Evolutionary conservation across 805 yeast species (phyloP), one percentile per base, ranked within the genome.

Genomic region (Saturnispora quitensis): DNA sequence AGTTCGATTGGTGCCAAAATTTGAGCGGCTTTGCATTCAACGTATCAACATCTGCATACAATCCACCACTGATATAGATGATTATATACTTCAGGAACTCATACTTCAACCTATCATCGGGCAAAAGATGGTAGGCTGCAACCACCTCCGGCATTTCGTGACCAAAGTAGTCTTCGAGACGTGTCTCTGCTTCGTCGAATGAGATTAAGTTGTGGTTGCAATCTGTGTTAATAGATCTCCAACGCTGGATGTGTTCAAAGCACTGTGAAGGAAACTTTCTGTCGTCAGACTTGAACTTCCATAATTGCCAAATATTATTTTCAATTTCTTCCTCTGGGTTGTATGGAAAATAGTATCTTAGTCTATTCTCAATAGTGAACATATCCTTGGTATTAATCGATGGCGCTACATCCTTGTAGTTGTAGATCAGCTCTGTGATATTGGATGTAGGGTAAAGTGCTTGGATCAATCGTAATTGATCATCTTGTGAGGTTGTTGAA

Each of bases 1-100:
- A 47, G 22, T 43, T 47, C 10, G 68, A 61, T 36, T 59, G 54
- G 48, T 60, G 59, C 70, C 70, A 67, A 51, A 46, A 59, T 54
- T 55, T 61, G 20, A 67, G 50, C 1, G 82, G 82, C 53, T 73
- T 79, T 49, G 75, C 69, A 25, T 81, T 75, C 53, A 67, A 69
- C 0, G 84, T 80, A 60, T 81, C 86, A 35, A 80, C 76, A 60
- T 81, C 85, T 3, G 83, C 75, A 58, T 81, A 81, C 12, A 77
- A 73, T n/a, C 86, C 86, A 45, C 86, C 86, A 45, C 67, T 64
- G 3, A 80, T 71, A 53, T 61, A 78, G 5, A 80, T 57, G 6
- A 78, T 68, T 53, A 79, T 64, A 60, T 80, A 81, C 50, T 81
- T 69, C 62, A 80, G 71, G 54, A 80, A 78, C 58, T 81, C 85